Conservation (phyloP, 164 flowering plant genomes). For the Annona cherimola region DNA sequence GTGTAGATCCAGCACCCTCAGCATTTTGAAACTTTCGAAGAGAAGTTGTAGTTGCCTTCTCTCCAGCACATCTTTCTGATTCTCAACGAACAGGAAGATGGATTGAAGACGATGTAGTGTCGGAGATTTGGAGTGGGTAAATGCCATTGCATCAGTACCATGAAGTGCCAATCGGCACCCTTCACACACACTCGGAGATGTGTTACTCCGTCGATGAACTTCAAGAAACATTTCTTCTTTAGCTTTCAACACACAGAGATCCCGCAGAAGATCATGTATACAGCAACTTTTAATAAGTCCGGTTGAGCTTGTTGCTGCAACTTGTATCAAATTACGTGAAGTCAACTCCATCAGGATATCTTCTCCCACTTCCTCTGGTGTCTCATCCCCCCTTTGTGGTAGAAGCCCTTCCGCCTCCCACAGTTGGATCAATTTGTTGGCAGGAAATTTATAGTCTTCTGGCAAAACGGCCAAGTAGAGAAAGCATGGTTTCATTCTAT, state of each 20-base stretch:
- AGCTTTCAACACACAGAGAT: neutral
- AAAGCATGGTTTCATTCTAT: conserved; percentile 10
- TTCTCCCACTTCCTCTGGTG: neutral
- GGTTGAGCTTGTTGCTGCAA: neutral
- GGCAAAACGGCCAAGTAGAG: conserved; percentile 11
- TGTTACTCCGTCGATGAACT: neutral
- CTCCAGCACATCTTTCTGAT: too few species aligned
- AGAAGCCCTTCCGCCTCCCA: conserved; percentile 7
- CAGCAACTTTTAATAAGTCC: neutral
- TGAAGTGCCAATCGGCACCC: too few species aligned
- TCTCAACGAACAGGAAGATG: too few species aligned
- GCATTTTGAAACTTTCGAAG: neutral
- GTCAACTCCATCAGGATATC: neutral
- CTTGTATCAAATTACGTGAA: neutral
- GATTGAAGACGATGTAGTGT: too few species aligned
- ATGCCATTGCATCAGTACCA: too few species aligned
- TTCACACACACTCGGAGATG: too few species aligned
- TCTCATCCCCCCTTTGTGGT: neutral
- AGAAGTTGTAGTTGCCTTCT: neutral
- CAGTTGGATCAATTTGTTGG: neutral
- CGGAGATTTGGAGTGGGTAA: too few species aligned
- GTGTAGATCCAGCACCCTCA: neutral
- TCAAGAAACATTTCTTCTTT: neutral
- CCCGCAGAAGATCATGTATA: neutral
- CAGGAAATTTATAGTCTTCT: conserved; percentile 1